Conservation (phyloP, 495 filamentous ascomycete genomes). For the Penicillium silybi region DNA sequence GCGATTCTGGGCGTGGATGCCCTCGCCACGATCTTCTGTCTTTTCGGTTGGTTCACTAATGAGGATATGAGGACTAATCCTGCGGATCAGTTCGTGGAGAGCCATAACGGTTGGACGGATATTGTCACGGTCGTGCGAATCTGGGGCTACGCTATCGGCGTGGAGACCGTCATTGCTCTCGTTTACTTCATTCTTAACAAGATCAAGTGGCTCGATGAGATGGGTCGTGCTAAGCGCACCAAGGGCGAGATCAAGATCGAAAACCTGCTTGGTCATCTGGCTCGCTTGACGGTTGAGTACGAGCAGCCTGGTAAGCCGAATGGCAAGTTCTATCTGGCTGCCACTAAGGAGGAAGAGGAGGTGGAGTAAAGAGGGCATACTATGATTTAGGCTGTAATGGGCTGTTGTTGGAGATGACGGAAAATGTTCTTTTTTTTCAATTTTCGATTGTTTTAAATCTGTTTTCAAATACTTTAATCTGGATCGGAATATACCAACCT, state of each 20-base stretch:
- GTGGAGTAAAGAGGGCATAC: constrained; percentile 22
- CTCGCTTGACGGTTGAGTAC: constrained; percentile 67
- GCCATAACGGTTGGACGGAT: constrained; percentile 60
- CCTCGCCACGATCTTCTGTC: constrained; percentile 64
- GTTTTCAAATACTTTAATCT: neutral
- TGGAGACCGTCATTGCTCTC: constrained; percentile 71
- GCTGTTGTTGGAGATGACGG: neutral
- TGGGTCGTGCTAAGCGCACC: constrained; percentile 66
- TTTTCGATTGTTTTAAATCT: neutral
- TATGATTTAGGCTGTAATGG: neutral
- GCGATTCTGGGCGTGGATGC: constrained; percentile 66
- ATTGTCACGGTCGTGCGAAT: constrained; percentile 76
- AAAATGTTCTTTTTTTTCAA: neutral
- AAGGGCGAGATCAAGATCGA: constrained; percentile 69
- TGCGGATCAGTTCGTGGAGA: constrained; percentile 39
- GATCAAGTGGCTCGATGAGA: constrained; percentile 62
- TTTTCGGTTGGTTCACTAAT: constrained; percentile 68
- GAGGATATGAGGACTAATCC: constrained; percentile 42
- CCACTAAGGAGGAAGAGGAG: constrained; percentile 44
- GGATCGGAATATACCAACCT: neutral
- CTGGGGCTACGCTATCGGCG: constrained; percentile 70
- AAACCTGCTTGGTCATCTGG: constrained; percentile 66
- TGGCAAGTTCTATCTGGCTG: constrained; percentile 34
- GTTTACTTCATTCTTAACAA: constrained; percentile 69
- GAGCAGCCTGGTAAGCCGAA: constrained; percentile 48